These are phyloP conservation scores for Thozetella sp. DNA, from an alignment of 495 filamentous ascomycete genomes.

Conservation along the genomic window DNA sequence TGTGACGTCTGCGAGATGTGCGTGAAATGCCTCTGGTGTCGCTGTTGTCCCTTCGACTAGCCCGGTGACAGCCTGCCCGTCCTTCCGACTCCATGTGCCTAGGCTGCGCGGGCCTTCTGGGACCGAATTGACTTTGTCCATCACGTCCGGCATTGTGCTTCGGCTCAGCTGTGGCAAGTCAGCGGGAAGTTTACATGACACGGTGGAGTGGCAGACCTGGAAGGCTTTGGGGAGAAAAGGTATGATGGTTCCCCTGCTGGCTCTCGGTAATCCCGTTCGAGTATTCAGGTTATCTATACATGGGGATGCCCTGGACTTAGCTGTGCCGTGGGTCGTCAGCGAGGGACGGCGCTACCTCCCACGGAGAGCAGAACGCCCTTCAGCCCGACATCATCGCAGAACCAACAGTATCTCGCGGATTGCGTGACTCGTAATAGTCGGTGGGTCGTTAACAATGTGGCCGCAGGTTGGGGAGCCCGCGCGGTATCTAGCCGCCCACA, in stretches of 20 bases:
- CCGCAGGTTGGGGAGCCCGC: background rate
- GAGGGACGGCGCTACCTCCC: constrained; percentile 4
- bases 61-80: background rate
- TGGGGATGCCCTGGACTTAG: no score
- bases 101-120: constrained; percentile 6
- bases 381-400: no score
- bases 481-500: constrained; percentile 4
- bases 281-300: no score
- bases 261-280: constrained; percentile 5
- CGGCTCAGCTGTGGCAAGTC: no score
- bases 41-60: constrained; percentile 3
- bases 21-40: constrained; percentile 1
- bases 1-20: constrained; percentile 2
- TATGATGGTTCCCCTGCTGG: constrained; percentile 8
- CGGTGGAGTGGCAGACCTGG: constrained; percentile 3
- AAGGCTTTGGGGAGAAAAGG: constrained; percentile 4
- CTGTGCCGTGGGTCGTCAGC: background rate
- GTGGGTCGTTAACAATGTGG: background rate
- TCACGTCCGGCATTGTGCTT: no score
- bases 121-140: constrained; percentile 3
- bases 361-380: no score
- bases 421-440: constrained; percentile 7
- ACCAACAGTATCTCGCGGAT: constrained; percentile 4
- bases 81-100: constrained; percentile 3
- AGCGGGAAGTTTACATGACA: no score